Base-by-base conservation (phyloP, 2,329 filamentous ascomycete genomes). In the Neofusicoccum sp. region DNA sequence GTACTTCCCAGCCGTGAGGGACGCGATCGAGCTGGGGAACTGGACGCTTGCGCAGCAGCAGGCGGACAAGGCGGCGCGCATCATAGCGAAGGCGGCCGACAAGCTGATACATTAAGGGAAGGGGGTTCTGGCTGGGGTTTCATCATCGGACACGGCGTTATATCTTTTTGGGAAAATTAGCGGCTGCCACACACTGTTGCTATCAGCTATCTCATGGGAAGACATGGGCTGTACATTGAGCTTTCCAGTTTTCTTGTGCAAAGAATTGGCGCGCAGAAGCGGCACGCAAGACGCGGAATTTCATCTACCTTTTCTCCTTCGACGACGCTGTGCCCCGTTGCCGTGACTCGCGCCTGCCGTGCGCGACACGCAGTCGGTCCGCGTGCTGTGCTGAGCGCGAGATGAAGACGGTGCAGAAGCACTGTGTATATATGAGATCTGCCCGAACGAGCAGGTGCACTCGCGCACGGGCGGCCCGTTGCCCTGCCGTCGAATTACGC, bases 1-100 rank as follows among this genome's bases (percentile, higher is more conserved):
- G 0, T 85, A 85, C 63, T 96, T 96, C 76, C 93, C 93, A 0
- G 88, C 88, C n/a, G 89, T 97, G 60, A 83, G 91, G 61, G 93
- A 97, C 69, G 87, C 89, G 7, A 80, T 97, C 41, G 85, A 89
- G 63, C 83, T 80, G 3, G 83, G 84, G 28, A 85, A 96, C 67
- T 93, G 89, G 89, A 79, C 76, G 1, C 73, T 84, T 11, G 89
- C 89, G 3, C 86, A 89, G 69, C 75, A 79, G 58, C 85, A 89
- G 71, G 82, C 96, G 31, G 80, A 88, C 65, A 91, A 88, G 74
- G 88, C 90, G 26, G 89, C 91, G 1, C 78, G 76, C 9, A 86
- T 91, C 48, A 76, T 97, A 58, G 80, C 78, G 58, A 75, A 78
- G 54, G 91, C 91, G 31, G 34, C 48, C 31, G 59, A 61, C n/a